phyloP scores from a whole-genome alignment of 345 rosid species.

The Citrus mangshanensis region DNA sequence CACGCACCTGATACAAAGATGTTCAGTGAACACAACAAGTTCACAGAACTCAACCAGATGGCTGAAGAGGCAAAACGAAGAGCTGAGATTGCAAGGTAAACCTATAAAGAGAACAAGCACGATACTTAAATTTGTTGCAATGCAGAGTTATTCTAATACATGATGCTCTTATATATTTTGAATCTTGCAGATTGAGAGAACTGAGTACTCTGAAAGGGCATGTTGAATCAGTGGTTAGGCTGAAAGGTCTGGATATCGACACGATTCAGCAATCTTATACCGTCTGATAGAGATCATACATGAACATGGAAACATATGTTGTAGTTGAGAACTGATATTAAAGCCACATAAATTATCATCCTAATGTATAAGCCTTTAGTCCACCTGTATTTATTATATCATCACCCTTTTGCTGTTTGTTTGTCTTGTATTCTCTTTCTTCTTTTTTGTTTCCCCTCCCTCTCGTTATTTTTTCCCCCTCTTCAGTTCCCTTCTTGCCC shows the following conservation, averaged over 20 bases:
- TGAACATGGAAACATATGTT: neutral
- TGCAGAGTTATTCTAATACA: neutral
- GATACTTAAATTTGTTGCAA: too few species aligned
- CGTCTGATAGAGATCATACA: slow-evolving; percentile 25
- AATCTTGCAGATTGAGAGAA: slow-evolving; percentile 48
- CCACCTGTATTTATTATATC: slow-evolving; percentile 4
- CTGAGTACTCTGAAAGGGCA: slow-evolving; percentile 49
- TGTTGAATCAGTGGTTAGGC: slow-evolving; percentile 50
- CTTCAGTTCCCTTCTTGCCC: too few species aligned
- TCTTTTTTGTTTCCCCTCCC: too few species aligned
- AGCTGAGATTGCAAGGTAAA: slow-evolving; percentile 52
- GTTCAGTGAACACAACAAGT: slow-evolving; percentile 39
- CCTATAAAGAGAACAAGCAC: neutral
- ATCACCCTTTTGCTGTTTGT: neutral
- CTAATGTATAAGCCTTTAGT: slow-evolving; percentile 3
- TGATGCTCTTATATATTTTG: neutral
- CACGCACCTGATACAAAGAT: slow-evolving; percentile 46
- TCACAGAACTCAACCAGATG: slow-evolving; percentile 42
- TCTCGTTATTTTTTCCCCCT: too few species aligned
- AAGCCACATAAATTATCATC: neutral
- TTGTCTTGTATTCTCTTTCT: neutral
- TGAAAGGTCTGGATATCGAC: slow-evolving; percentile 57
- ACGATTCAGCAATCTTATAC: slow-evolving; percentile 56
- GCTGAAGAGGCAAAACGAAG: slow-evolving; percentile 58
- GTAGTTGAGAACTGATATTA: neutral